Evolutionary conservation across 768 basidiomycete genomes (phyloP).

Genomic region (Melanogaster broomeanus): DNA sequence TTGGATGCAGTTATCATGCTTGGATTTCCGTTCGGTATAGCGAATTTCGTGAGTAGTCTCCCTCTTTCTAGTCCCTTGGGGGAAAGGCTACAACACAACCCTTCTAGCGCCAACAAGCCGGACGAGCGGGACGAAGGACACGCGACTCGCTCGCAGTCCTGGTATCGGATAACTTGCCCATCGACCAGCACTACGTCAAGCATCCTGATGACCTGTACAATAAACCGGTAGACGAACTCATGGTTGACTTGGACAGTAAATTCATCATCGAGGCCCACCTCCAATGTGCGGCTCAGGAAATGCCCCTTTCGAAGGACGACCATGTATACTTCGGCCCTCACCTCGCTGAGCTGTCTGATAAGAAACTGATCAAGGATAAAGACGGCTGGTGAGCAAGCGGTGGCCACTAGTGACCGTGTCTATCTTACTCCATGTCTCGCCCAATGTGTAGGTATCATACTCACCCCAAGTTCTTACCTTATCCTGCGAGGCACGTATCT

Average conservation of each 20-base stretch:
- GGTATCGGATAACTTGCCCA: conserved; percentile 65
- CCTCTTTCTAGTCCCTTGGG: neutral
- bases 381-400: conserved; percentile 70
- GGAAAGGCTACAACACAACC: neutral
- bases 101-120: conserved; percentile 81
- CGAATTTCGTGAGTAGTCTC: conserved; percentile 66
- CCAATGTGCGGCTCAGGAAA: conserved; percentile 86
- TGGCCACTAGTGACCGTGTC: neutral
- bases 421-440: neutral
- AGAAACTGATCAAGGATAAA: conserved; percentile 61
- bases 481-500: conserved; percentile 69
- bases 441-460: conserved; percentile 67
- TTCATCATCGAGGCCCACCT: conserved; percentile 81
- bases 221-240: conserved; percentile 57
- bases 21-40: conserved; percentile 77
- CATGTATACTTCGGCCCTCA: conserved; percentile 69
- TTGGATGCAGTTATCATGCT: conserved; percentile 89
- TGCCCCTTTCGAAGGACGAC: conserved; percentile 74
- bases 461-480: conserved; percentile 76
- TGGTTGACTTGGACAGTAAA: conserved; percentile 72
- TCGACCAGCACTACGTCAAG: conserved; percentile 74
- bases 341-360: conserved; percentile 59
- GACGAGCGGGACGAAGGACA: conserved; percentile 80
- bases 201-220: conserved; percentile 74
- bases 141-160: conserved; percentile 79